These are phyloP conservation scores for Vachellia collinsii DNA, from an alignment of 306 rosid species.

Conservation along the genomic window DNA sequence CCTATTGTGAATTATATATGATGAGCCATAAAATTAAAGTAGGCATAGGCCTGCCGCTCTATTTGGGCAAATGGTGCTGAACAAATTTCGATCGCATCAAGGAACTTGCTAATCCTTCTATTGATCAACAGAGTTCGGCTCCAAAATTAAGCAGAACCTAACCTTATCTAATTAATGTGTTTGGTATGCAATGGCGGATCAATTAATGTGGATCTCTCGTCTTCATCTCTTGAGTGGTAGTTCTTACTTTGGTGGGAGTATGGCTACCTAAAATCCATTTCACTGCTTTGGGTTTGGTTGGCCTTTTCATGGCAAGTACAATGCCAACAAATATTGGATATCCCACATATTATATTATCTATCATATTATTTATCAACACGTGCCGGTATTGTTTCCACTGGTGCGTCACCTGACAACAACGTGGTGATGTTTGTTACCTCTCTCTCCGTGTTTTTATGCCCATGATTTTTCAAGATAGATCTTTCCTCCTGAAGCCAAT, in stretches of 20 bases:
- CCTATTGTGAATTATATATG: slow-evolving; percentile 8
- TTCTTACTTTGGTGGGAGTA: slow-evolving; percentile 38
- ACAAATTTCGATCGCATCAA: slow-evolving; percentile 34
- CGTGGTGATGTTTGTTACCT: not conserved
- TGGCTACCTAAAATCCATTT: slow-evolving; percentile 41
- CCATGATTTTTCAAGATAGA: not conserved
- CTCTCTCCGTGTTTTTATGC: no score
- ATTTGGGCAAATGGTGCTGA: slow-evolving; percentile 26
- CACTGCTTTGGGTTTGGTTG: slow-evolving; percentile 41
- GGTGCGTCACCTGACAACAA: not conserved
- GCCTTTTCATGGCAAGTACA: slow-evolving; percentile 19
- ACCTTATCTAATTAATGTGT: slow-evolving; percentile 27
- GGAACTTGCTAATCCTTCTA: slow-evolving; percentile 26
- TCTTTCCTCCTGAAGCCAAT: not conserved
- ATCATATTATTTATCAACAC: not conserved
- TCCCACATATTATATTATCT: not conserved
- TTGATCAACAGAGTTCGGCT: slow-evolving; percentile 22
- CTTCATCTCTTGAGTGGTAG: slow-evolving; percentile 12
- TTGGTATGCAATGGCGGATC: slow-evolving; percentile 21
- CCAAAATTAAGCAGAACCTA: slow-evolving; percentile 30
- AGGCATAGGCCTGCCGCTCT: slow-evolving; percentile 36
- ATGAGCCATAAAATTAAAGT: slow-evolving; percentile 10
- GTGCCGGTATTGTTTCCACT: not conserved
- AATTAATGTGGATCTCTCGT: slow-evolving; percentile 40
- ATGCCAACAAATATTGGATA: not conserved